These are phyloP conservation scores for Physcomitrellopsis africana DNA, from an alignment of 225 moss, liverwort and hornwort species.

Conservation along the genomic window DNA sequence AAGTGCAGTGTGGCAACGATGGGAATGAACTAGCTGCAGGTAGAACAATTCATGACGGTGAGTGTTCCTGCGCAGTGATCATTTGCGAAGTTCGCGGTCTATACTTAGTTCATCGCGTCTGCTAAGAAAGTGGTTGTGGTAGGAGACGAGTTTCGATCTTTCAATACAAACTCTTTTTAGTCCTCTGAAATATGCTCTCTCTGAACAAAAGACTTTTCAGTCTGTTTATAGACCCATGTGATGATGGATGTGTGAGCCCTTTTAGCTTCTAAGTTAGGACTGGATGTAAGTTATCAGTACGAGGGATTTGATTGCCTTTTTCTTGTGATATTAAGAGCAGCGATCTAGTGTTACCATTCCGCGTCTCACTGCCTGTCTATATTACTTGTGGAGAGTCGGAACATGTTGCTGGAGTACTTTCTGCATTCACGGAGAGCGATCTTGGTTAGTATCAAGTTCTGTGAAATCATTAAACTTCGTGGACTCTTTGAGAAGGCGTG, in stretches of 20 bases:
- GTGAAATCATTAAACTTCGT: not conserved
- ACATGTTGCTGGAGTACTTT: not conserved
- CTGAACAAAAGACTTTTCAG: not conserved
- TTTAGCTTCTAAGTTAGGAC: not conserved
- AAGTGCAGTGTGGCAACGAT: not conserved
- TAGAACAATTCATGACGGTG: not conserved
- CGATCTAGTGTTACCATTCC: not conserved
- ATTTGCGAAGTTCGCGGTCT: not conserved
- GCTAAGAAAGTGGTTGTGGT: not conserved
- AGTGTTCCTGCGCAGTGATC: no score
- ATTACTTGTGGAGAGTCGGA: not conserved
- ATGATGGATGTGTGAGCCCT: not conserved
- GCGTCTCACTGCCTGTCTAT: not conserved
- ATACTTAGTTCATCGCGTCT: not conserved
- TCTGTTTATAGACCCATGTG: no score
- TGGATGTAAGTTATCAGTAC: not conserved
- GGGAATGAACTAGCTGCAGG: not conserved
- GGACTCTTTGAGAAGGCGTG: not conserved
- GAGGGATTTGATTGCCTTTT: not conserved
- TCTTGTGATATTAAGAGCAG: conserved; percentile 9
- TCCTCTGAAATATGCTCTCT: not conserved
- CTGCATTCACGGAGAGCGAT: not conserved
- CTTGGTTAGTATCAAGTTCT: not conserved
- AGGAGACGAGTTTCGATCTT: not conserved
- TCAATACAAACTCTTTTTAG: not conserved